Conservation (phyloP, 129 eudicot species). For the Lactuca sativa region DNA sequence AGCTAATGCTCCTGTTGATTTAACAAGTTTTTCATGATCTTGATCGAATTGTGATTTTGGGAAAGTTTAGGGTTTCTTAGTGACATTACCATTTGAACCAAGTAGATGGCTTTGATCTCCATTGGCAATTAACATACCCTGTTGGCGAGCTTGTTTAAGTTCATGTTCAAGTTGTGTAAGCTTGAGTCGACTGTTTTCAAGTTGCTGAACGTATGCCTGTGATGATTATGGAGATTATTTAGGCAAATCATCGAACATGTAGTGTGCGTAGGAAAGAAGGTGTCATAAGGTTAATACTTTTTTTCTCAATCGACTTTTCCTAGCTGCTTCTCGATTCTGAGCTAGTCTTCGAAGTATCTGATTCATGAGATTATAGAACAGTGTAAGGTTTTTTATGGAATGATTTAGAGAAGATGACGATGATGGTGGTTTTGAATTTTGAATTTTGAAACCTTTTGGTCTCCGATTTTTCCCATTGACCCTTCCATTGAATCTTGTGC, state of each 20-base stretch:
- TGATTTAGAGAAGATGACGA: background rate
- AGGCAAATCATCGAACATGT: background rate
- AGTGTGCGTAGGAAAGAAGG: background rate
- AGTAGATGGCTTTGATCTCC: constrained; percentile 50
- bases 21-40: background rate
- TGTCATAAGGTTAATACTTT: constrained; percentile 45
- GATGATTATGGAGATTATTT: constrained; percentile 14
- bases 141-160: constrained; percentile 79
- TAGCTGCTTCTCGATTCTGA: constrained; percentile 98
- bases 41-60: background rate
- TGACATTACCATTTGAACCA: constrained; percentile 45
- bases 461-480: constrained; percentile 59
- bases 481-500: constrained; percentile 65
- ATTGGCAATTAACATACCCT: constrained; percentile 52
- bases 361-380: background rate
- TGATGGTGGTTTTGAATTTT: background rate
- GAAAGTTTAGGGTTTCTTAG: background rate
- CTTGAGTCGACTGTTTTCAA: constrained; percentile 75
- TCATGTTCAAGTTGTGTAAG: constrained; percentile 85
- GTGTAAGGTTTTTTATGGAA: background rate
- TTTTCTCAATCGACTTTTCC: constrained; percentile 90
- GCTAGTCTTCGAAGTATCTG: constrained; percentile 89
- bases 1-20: constrained; percentile 70
- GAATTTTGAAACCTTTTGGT: constrained; percentile 60
- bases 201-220: constrained; percentile 98